These are phyloP conservation scores for Pouteria glomerata DNA, from an alignment of 148 eudicot genomes.

Conservation along the genomic window DNA sequence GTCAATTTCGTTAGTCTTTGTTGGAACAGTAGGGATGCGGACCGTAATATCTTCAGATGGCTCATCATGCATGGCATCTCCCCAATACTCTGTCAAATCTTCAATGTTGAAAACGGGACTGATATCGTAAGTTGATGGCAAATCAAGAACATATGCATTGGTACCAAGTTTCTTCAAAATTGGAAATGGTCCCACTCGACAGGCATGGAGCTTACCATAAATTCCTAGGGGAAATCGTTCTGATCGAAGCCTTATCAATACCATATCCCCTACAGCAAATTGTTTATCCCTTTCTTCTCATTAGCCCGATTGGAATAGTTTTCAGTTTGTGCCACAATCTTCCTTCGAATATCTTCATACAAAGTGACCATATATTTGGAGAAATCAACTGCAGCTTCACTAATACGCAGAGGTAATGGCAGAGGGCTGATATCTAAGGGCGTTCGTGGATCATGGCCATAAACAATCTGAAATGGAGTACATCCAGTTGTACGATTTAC, in stretches of 20 bases:
- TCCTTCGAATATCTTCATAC: background rate
- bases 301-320: background rate
- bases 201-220: background rate
- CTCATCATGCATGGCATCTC: background rate
- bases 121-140: background rate
- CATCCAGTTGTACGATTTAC: background rate
- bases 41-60: background rate
- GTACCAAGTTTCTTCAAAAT: too few relatives aligned
- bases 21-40: background rate
- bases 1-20: background rate
- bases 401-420: background rate
- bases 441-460: background rate
- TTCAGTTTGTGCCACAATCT: background rate
- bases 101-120: too few relatives aligned
- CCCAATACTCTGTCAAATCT: too few relatives aligned
- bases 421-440: conserved; percentile 1
- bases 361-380: background rate
- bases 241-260: background rate
- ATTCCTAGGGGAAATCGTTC: background rate
- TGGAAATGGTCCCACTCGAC: too few relatives aligned
- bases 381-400: background rate
- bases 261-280: too few relatives aligned
- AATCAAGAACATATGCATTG: background rate
- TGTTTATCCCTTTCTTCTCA: background rate
- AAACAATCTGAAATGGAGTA: conserved; percentile 6